Percentiles rank a stretch among this genome's conserved stretches.
Conservation (phyloP, 1,284 basidiomycete species). For the Coniferiporia weirii region DNA sequence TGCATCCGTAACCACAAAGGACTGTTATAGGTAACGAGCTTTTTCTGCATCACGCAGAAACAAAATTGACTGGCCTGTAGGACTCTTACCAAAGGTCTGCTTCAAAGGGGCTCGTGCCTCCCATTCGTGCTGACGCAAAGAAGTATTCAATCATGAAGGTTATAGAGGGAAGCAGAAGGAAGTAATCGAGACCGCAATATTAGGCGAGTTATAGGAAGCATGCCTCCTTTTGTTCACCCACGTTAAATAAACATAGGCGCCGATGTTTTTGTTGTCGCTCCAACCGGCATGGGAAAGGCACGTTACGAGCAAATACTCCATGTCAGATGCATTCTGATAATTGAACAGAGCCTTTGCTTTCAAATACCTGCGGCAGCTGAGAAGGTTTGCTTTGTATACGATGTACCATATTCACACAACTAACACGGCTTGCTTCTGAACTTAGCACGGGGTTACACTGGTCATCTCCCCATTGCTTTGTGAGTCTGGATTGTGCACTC, state of each 20-base stretch:
- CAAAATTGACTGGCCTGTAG: not conserved
- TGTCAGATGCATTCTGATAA: not conserved
- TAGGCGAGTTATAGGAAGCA: constrained; percentile 21
- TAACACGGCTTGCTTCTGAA: not conserved
- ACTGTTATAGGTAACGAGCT: constrained; percentile 9
- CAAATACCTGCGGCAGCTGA: constrained; percentile 78
- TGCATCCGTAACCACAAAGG: constrained; percentile 3
- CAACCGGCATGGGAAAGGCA: constrained; percentile 88
- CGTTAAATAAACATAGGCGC: constrained; percentile 35
- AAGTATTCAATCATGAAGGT: constrained; percentile 35
- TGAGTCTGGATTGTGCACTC: constrained; percentile 28
- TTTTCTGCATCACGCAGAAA: not conserved
- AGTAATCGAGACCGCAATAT: constrained; percentile 36
- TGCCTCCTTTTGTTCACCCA: constrained; percentile 4
- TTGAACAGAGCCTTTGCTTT: constrained; percentile 71
- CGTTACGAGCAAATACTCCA: constrained; percentile 9
- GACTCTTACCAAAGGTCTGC: constrained; percentile 10
- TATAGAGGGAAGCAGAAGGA: constrained; percentile 41
- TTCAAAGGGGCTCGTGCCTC: not conserved
- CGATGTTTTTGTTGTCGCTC: constrained; percentile 79
- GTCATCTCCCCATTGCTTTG: constrained; percentile 78
- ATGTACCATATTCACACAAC: not conserved
- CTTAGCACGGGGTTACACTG: constrained; percentile 65
- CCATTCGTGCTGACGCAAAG: not conserved
- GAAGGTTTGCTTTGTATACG: constrained; percentile 35